Conservation (phyloP, 129 eudicot genomes). For the carrot (Daucus carota) region DNA sequence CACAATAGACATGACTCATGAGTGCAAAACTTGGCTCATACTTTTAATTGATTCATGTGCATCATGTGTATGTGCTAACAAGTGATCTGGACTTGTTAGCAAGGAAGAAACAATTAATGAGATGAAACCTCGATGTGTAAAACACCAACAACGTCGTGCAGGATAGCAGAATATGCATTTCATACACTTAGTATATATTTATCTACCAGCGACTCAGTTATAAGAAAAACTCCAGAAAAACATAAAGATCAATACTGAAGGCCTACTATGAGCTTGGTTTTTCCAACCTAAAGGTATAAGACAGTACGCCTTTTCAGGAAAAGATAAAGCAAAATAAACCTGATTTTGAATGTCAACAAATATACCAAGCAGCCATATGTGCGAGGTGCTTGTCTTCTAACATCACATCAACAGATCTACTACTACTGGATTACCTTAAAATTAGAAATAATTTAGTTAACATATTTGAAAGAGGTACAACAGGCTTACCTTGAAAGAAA, state of each 20-base stretch:
- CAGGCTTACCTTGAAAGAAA: conserved; percentile 72
- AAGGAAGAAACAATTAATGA: background rate
- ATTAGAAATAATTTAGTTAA: background rate
- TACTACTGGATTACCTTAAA: background rate
- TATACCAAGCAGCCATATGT: background rate
- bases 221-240: background rate
- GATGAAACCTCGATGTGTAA: background rate
- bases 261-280: background rate
- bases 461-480: background rate
- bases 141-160: background rate
- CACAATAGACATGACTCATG: background rate
- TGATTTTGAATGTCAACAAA: background rate
- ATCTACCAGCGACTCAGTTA: background rate
- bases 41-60: background rate
- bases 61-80: background rate
- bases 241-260: background rate
- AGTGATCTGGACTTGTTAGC: background rate
- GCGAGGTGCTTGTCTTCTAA: background rate
- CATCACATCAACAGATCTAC: background rate
- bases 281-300: background rate
- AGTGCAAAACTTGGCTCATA: background rate
- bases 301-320: background rate
- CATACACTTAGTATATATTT: background rate
- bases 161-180: background rate
- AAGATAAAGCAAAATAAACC: background rate